phyloP scores from a whole-genome alignment of 495 filamentous ascomycete genomes.

The Apodospora peruviana region DNA sequence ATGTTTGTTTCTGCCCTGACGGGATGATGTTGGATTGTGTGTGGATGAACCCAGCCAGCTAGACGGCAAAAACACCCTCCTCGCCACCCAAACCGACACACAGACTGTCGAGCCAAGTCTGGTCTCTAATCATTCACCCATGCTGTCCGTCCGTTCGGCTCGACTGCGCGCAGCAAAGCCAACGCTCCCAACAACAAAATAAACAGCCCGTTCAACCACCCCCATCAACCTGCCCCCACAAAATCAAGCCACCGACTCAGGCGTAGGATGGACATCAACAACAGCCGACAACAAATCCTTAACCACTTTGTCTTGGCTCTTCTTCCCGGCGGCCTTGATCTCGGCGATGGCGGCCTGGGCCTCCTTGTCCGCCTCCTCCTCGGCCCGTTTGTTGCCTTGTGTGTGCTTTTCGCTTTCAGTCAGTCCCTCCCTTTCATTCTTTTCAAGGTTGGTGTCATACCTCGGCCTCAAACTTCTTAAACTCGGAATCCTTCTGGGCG shows the following conservation, averaged over 20 bases:
- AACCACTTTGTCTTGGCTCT: conserved; percentile 73
- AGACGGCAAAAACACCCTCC: too few relatives aligned
- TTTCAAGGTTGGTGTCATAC: conserved; percentile 46
- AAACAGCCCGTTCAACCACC: neutral
- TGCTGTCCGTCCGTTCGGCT: too few relatives aligned
- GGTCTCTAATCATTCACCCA: too few relatives aligned
- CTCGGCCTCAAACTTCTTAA: conserved; percentile 90
- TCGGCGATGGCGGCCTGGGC: conserved; percentile 74
- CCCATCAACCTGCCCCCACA: too few relatives aligned
- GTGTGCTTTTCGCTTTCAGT: conserved; percentile 54
- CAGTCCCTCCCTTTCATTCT: neutral
- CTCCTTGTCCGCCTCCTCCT: conserved; percentile 79
- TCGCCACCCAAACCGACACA: too few relatives aligned
- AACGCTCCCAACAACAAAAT: neutral
- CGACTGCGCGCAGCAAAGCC: too few relatives aligned
- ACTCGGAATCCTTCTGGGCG: conserved; percentile 86
- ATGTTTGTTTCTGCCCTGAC: too few relatives aligned
- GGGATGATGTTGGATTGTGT: too few relatives aligned
- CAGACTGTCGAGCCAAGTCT: too few relatives aligned
- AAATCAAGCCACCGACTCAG: too few relatives aligned
- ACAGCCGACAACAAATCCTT: conserved; percentile 74
- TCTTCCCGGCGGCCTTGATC: conserved; percentile 73
- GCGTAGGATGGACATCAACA: conserved; percentile 33
- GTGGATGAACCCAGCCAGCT: too few relatives aligned
- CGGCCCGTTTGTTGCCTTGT: conserved; percentile 79